Base-by-base conservation (phyloP, 164 flowering plant genomes). In the Magnolia changhungtana region DNA sequence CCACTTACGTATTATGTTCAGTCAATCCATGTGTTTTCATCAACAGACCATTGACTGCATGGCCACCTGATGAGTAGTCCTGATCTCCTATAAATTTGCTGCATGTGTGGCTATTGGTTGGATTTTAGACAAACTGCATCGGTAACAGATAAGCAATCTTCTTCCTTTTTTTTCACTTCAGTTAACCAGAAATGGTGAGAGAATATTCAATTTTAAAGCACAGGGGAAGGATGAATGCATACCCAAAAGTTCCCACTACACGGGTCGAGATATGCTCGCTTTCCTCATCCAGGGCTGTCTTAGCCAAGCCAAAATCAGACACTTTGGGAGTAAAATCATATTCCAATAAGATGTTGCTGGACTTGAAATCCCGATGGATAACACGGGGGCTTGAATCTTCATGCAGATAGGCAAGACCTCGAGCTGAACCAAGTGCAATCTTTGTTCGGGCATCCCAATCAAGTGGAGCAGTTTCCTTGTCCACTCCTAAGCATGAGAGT, bases 361-460 rank as follows among this genome's bases (percentile, higher is more conserved):
- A 94, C 88, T 96, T 96, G 77, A 96, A 96, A 84, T 96, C 98
- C 65, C 99, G 87, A 80, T 96, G 99, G 79, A 96, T 96, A 14
- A 96, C 98, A 70, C 94, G 97, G 65, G 99, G 99, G 76, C 92
- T 96, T 68, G 99, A 94, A 84, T 96, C 99, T 83, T 96, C 99
- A 76, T 94, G 99, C 78, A 96, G 98, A 82, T 96, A 96, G 65
- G 99, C 99, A 80, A 96, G 83, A 63, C 97, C 99, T 80, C 99
- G 90, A 23, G 98, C 99, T 65, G 99, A 93, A 76, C 99, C 98
- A 82, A 96, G 93, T 69, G 98, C 97, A 83, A 96, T 92, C 84
- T 94, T 96, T 84, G 94, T 73, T 73, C 99, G 85, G 11, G 95
- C 91, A 81, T 92, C 97, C 99, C 99, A 96, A 77, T 94, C 97